phyloP scores from a whole-genome alignment of 768 basidiomycete genomes.

The Asterophora lycoperdoides region DNA sequence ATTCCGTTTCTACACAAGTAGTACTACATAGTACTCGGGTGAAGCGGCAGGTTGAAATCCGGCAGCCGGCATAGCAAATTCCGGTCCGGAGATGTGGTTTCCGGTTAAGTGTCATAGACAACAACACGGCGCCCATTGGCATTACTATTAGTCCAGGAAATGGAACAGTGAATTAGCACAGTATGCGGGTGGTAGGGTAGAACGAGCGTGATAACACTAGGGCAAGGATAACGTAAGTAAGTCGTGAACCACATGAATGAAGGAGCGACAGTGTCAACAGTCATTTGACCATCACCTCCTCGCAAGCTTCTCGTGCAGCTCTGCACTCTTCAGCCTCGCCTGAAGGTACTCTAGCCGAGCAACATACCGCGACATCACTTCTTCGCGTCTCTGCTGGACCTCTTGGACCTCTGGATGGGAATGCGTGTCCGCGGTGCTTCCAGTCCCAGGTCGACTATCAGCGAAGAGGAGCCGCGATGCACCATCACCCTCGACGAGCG shows the following conservation, averaged over 20 bases:
- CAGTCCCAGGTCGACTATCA: conserved; percentile 18
- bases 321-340: conserved; percentile 72
- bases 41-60: too few relatives aligned
- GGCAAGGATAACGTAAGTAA: background rate
- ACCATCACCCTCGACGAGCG: conserved; percentile 17
- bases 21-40: too few relatives aligned
- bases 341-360: conserved; percentile 69
- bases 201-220: background rate
- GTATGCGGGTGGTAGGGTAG: too few relatives aligned
- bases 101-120: too few relatives aligned
- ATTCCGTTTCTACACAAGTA: too few relatives aligned
- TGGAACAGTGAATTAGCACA: background rate
- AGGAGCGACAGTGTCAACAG: background rate
- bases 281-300: conserved; percentile 20
- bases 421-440: conserved; percentile 14
- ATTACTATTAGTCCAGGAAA: too few relatives aligned
- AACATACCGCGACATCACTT: conserved; percentile 66
- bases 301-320: conserved; percentile 51
- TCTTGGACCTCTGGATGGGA: conserved; percentile 50
- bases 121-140: too few relatives aligned
- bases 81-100: too few relatives aligned
- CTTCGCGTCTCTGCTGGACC: conserved; percentile 58
- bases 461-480: background rate
- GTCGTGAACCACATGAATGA: background rate
- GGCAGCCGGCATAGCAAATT: too few relatives aligned